Base-by-base conservation (phyloP, 352 stramenopile species). In the Phytophthora sp. region DNA sequence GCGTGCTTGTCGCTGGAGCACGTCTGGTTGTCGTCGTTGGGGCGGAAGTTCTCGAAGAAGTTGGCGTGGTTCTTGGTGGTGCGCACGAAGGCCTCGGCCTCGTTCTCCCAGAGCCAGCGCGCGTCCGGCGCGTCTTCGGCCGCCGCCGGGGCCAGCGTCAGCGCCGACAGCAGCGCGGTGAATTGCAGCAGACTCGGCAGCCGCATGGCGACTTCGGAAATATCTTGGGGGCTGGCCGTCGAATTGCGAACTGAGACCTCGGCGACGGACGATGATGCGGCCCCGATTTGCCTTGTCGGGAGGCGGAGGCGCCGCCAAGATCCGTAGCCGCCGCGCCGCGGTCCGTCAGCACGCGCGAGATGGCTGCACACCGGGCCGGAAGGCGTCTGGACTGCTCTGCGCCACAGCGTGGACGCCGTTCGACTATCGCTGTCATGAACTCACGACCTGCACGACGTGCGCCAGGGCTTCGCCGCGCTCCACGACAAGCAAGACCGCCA, bases 81-180 rank as follows among this genome's bases (percentile, higher is more conserved):
- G 27, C 52, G 59, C 23, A 31, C 48, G 57, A 87, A 89, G 5
- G 72, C 69, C 32, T 74, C 70, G 42, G 80, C 67, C 27, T 70
- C 61, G 57, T 89, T 66, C 23, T 87, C 72, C 79, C 79, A 89
- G 64, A 80, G 79, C 74, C 74, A 89, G 54, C 87, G 76, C 37
- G 67, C 58, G 49, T 84, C 71, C 13, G 31, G 13, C 2, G 13
- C 20, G 15, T 54, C 48, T 30, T 60, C 34, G 21, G 42, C 8
- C 8, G 24, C 7, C 31, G 10, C 34, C 17, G 10, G 11, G 0
- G 52, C 15, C 35, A 58, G 34, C 8, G 42, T 26, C 23, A 41
- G 4, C 5, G 32, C 24, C 2, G 45, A 64, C 41, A 60, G 23
- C 5, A 67, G 27, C 8, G 51, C 27, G 3, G 42, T 11, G 11